These are phyloP conservation scores for Torulaspora quercuum DNA, from an alignment of 805 yeast genomes.

Conservation along the genomic window DNA sequence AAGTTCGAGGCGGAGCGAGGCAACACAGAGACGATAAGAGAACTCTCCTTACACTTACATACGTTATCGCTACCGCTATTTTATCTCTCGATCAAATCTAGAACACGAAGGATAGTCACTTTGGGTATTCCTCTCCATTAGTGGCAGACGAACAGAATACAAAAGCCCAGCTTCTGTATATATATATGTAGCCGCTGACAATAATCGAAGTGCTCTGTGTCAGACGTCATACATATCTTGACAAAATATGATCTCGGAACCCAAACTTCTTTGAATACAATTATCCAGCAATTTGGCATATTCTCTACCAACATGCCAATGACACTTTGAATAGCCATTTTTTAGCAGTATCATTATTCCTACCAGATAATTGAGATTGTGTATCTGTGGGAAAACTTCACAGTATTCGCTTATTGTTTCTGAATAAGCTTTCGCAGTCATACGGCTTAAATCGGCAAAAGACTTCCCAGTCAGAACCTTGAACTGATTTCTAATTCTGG, in stretches of 20 bases:
- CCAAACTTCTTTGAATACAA: slow-evolving; percentile 51
- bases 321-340: slow-evolving; percentile 37
- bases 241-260: slow-evolving; percentile 42
- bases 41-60: too few species aligned
- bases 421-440: slow-evolving; percentile 5
- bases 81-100: too few species aligned
- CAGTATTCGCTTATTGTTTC: slow-evolving; percentile 35
- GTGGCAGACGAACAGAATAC: too few species aligned
- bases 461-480: slow-evolving; percentile 5
- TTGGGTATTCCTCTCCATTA: too few species aligned
- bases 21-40: too few species aligned
- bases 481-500: slow-evolving; percentile 22
- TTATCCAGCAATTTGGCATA: slow-evolving; percentile 48
- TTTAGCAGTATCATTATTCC: slow-evolving; percentile 50
- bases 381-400: slow-evolving; percentile 7
- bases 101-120: too few species aligned
- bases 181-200: too few species aligned
- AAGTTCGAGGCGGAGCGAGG: too few species aligned
- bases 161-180: too few species aligned
- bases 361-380: slow-evolving; percentile 32
- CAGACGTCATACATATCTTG: slow-evolving; percentile 55
- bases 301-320: slow-evolving; percentile 55
- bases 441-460: slow-evolving; percentile 4
- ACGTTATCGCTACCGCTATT: too few species aligned
- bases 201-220: too few species aligned